Evolutionary conservation across 768 basidiomycete species (phyloP).

Genomic region (Phlebiopsis flavidoalba): DNA sequence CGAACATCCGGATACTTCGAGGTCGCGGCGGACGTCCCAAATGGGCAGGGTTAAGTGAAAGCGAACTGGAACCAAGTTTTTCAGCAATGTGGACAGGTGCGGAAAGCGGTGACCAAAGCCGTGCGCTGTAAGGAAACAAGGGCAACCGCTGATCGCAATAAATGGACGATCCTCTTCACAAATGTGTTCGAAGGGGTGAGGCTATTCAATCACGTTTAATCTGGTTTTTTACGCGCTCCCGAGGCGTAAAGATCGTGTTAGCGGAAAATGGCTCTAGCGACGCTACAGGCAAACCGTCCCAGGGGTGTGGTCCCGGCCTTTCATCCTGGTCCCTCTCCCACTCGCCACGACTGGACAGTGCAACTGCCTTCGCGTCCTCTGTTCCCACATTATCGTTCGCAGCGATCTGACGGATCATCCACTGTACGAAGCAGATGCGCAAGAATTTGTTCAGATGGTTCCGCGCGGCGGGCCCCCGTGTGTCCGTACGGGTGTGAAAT

Average conservation of each 20-base stretch:
- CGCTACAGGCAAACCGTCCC: slow-evolving; percentile 1
- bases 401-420: background rate
- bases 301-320: background rate
- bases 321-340: slow-evolving; percentile 1
- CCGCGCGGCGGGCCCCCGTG: slow-evolving; percentile 2
- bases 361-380: background rate
- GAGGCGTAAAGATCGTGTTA: too few relatives aligned
- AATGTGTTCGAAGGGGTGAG: background rate
- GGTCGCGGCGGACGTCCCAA: too few relatives aligned
- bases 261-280: slow-evolving; percentile 11
- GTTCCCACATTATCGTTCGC: slow-evolving; percentile 6
- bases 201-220: too few relatives aligned
- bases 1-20: too few relatives aligned
- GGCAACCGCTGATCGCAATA: background rate
- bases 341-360: background rate
- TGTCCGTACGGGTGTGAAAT: background rate
- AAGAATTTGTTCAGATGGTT: slow-evolving; percentile 5
- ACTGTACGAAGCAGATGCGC: background rate
- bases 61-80: too few relatives aligned
- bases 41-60: too few relatives aligned
- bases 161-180: background rate
- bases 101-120: background rate
- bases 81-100: too few relatives aligned
- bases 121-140: background rate
- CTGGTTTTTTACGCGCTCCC: too few relatives aligned